Evolutionary conservation across 2,329 filamentous ascomycete species (phyloP).

Genomic region (Colletotrichum sp.): DNA sequence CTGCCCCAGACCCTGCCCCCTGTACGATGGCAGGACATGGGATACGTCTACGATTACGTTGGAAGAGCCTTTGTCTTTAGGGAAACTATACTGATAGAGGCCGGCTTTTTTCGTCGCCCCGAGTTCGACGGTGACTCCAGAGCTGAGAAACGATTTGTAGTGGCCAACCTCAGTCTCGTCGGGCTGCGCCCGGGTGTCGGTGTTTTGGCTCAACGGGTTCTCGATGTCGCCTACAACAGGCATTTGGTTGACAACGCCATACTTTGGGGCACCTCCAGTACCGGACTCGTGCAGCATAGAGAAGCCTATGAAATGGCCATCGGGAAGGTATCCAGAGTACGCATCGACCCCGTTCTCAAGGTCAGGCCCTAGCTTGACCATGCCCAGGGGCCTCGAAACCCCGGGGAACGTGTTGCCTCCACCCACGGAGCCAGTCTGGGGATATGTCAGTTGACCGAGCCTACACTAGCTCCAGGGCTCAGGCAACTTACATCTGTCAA

Average conservation of each 20-base stretch:
- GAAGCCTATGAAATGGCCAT: conserved; percentile 63
- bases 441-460: background rate
- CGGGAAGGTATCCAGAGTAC: conserved; percentile 57
- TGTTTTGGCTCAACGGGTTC: conserved; percentile 60
- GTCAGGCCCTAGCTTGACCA: conserved; percentile 56
- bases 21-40: conserved; percentile 67
- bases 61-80: conserved; percentile 34
- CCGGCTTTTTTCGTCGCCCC: conserved; percentile 61
- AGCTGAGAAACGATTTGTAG: conserved; percentile 61
- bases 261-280: conserved; percentile 73
- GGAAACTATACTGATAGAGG: conserved; percentile 66
- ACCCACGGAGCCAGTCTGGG: conserved; percentile 48
- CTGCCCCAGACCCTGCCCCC: conserved; percentile 66
- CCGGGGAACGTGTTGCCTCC: conserved; percentile 57
- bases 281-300: conserved; percentile 70
- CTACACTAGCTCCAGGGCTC: background rate
- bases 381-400: conserved; percentile 50
- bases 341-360: conserved; percentile 52
- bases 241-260: conserved; percentile 68
- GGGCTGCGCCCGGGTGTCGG: conserved; percentile 55
- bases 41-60: conserved; percentile 68
- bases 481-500: conserved; percentile 35
- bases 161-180: conserved; percentile 64
- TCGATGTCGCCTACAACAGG: conserved; percentile 53
- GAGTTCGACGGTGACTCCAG: conserved; percentile 62